Conservation (phyloP, 2,329 filamentous ascomycete genomes). For the Colletotrichum cuscutae region DNA sequence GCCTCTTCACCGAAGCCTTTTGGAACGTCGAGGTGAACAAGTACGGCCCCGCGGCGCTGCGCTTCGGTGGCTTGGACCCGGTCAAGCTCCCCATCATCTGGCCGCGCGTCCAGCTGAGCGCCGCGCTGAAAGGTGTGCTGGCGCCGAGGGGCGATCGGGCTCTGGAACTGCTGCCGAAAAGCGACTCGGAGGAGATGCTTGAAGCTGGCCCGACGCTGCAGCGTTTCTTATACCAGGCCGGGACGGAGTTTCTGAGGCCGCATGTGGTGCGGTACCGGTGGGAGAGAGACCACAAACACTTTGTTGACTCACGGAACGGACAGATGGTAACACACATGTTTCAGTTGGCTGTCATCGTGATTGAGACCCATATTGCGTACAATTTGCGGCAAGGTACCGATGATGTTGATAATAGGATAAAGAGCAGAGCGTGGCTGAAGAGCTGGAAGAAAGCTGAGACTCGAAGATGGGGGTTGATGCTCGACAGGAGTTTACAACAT, state of each 20-base stretch:
- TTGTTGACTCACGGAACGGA: too few species aligned
- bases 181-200: neutral
- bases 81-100: neutral
- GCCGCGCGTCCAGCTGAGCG: neutral
- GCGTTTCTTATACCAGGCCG: neutral
- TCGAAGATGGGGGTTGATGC: too few species aligned
- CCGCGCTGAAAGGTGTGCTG: neutral
- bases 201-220: neutral
- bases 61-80: neutral
- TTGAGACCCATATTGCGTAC: neutral
- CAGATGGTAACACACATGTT: neutral
- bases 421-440: too few species aligned
- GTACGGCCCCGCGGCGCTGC: constrained; percentile 40
- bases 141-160: neutral
- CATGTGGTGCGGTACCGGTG: neutral
- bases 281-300: neutral
- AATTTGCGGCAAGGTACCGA: too few species aligned
- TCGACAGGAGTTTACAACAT: too few species aligned
- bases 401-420: too few species aligned
- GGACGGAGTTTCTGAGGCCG: neutral
- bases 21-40: constrained; percentile 40
- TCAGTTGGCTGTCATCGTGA: neutral
- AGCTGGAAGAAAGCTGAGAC: too few species aligned
- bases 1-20: constrained; percentile 40
- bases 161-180: neutral